phyloP scores from a whole-genome alignment of 2,329 filamentous ascomycete species.

The Diaporthe velutina region DNA sequence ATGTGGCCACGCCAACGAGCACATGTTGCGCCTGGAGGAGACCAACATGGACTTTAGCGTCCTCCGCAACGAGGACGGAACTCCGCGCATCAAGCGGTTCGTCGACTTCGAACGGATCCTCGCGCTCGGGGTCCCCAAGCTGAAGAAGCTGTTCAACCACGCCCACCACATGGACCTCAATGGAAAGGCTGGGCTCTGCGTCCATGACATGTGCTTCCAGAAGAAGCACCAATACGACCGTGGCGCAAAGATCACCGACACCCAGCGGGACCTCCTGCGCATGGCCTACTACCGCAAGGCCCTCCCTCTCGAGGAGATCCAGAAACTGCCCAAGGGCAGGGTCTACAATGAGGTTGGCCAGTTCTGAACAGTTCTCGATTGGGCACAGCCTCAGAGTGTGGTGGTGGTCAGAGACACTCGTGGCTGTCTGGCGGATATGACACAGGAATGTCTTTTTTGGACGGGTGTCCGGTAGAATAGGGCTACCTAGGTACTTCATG shows the following conservation, averaged over 20 bases:
- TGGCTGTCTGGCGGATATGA: not conserved
- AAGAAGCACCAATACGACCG: conserved; percentile 5
- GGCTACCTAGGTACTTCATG: not conserved
- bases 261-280: not conserved
- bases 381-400: too few relatives aligned
- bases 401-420: not conserved
- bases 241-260: not conserved
- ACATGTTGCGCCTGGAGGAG: not conserved
- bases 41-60: conserved; percentile 31
- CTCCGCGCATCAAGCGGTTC: not conserved
- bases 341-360: not conserved
- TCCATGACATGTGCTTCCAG: not conserved
- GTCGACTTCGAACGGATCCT: conserved; percentile 13
- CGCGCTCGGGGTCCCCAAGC: not conserved
- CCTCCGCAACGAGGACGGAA: not conserved
- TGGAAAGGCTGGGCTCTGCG: not conserved
- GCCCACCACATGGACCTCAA: not conserved
- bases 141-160: not conserved
- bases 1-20: not conserved
- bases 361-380: not conserved
- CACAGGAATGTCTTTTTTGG: not conserved
- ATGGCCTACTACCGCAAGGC: conserved; percentile 9
- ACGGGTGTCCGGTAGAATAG: not conserved
- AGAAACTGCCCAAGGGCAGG: conserved; percentile 10
- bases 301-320: conserved; percentile 18